phyloP scores from a whole-genome alignment of 106 monocot species.

The Phalaenopsis aphrodite region DNA sequence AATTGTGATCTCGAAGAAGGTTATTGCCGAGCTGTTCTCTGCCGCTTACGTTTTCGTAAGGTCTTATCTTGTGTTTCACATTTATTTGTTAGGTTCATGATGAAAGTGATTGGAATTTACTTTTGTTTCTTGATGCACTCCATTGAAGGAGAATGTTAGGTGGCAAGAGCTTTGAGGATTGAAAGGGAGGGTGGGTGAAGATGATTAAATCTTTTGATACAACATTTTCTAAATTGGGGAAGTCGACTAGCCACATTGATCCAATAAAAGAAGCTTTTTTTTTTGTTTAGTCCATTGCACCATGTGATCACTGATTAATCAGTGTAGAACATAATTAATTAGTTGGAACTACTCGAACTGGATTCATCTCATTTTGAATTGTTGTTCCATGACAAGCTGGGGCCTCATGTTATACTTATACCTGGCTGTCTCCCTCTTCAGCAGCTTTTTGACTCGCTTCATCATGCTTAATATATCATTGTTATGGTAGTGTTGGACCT shows the following conservation, averaged over 20 bases:
- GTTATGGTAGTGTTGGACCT: too few relatives aligned
- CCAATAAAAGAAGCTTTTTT: background rate
- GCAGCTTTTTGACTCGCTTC: too few relatives aligned
- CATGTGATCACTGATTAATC: too few relatives aligned
- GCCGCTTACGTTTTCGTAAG: conserved; percentile 99
- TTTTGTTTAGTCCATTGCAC: too few relatives aligned
- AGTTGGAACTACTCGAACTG: too few relatives aligned
- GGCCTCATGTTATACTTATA: too few relatives aligned
- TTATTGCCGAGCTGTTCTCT: conserved; percentile 80
- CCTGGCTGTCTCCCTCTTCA: too few relatives aligned
- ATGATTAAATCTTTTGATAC: background rate
- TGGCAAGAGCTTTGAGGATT: background rate
- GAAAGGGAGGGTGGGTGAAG: background rate
- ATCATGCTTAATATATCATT: too few relatives aligned
- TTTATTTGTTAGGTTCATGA: conserved; percentile 6
- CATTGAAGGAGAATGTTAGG: background rate
- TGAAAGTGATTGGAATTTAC: background rate
- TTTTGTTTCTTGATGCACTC: background rate
- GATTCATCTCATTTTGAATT: too few relatives aligned
- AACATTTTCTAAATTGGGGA: background rate
- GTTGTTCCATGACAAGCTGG: too few relatives aligned
- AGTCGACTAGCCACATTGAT: background rate
- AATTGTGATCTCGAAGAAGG: conserved; percentile 79
- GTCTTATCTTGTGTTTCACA: conserved; percentile 61
- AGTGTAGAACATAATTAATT: too few relatives aligned